Percentiles rank a stretch among this genome's conserved stretches.
These are phyloP conservation scores for Rhytidhysteron rufulum DNA, from an alignment of 2,329 filamentous ascomycete species.

Conservation along the genomic window DNA sequence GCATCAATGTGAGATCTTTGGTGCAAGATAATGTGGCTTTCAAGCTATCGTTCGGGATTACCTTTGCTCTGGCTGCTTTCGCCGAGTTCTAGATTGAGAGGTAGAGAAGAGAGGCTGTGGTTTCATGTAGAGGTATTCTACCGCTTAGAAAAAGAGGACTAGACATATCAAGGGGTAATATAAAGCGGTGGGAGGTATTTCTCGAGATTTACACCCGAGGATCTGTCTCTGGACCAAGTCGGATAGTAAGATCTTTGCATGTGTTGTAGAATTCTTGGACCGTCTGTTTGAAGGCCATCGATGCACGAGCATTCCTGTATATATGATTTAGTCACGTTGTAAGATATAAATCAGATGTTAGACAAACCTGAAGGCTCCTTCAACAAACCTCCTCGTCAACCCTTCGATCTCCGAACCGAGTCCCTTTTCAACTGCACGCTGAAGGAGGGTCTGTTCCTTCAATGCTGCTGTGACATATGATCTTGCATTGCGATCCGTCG, in stretches of 20 bases:
- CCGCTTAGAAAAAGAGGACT: too few relatives aligned
- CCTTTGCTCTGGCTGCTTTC: constrained; percentile 69
- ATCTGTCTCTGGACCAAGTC: constrained; percentile 19
- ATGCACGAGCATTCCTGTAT: constrained; percentile 31
- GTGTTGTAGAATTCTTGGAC: constrained; percentile 33
- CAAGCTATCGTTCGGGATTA: constrained; percentile 66
- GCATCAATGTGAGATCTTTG: constrained; percentile 48
- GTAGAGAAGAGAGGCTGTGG: too few relatives aligned
- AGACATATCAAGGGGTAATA: too few relatives aligned
- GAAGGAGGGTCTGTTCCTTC: constrained; percentile 24
- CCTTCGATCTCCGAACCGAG: constrained; percentile 23
- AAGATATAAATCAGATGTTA: constrained; percentile 1
- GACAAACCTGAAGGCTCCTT: constrained; percentile 30
- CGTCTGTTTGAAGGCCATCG: constrained; percentile 30
- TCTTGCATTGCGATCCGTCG: constrained; percentile 26
- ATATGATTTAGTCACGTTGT: constrained; percentile 8
- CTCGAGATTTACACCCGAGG: too few relatives aligned
- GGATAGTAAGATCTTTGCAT: constrained; percentile 35
- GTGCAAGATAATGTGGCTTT: constrained; percentile 60
- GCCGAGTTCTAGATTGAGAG: constrained; percentile 46
- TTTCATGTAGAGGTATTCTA: too few relatives aligned
- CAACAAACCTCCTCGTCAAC: constrained; percentile 30
- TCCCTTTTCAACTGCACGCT: constrained; percentile 9
- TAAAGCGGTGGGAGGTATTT: too few relatives aligned
- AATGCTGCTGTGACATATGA: constrained; percentile 28